Base-by-base conservation (phyloP, 768 basidiomycete genomes). In the Albatrellus ellisii region DNA sequence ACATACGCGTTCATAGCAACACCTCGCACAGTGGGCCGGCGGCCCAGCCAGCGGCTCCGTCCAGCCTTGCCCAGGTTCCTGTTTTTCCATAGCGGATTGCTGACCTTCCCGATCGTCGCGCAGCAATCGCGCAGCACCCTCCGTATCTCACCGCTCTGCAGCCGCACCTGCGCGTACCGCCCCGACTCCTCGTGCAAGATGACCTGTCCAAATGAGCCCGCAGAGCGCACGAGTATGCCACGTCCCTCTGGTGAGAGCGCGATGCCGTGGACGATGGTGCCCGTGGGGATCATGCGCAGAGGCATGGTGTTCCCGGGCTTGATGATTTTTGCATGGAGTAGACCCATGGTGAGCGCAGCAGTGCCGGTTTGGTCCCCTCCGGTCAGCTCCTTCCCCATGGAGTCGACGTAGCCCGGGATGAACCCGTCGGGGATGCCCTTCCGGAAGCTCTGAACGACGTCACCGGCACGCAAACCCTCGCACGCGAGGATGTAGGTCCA, bases 401-500 rank as follows among this genome's bases (percentile, higher is more conserved):
- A 53, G 39, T 53, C 59, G 36, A 50, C 49, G 43, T 60, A 51
- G 36, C 64, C 63, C 37, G 80, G 74, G 18, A 84, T 71, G 45
- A 86, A 70, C 2, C 76, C 85, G 15, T 76, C 64, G 0, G 90
- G 79, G 36, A 97, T 82, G 24, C 91, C 91, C 44, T 69, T 61
- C 42, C 87, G 68, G 62, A 87, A 98, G 48, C 82, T 86, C 60
- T 85, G 75, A 35, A 98, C 87, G 21, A 75, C 68, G 52, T 92
- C 83, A 1, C 95, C 95, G 4, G 89, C 86, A 29, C 86, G 67
- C 51, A 97, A 62, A 4, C 87, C 90, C 47, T 92, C 89, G 6
- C 86, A 79, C 2, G 95, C 91, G 34, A 98, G 64, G 54, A 99
- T 91, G 57, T 99, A 99, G 54, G 77, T 83, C 78, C 83, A 94